Evolutionary conservation across 805 yeast species (phyloP).

Genomic region (Saturnispora besseyi): DNA sequence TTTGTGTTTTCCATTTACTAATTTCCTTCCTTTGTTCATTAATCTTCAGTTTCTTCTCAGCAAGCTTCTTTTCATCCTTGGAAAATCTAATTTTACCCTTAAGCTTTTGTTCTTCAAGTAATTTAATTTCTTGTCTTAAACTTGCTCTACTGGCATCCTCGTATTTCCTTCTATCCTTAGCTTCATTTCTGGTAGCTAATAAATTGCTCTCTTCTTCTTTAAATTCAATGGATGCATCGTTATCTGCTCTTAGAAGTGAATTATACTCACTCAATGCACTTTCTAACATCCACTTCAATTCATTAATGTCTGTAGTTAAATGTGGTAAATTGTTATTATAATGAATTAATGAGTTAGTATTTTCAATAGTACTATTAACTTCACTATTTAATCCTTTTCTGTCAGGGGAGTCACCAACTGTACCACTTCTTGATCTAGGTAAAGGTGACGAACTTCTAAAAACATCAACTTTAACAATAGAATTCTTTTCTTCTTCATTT

Average conservation of each 20-base stretch:
- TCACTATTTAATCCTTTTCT: slow-evolving; percentile 6
- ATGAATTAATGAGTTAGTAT: slow-evolving; percentile 2
- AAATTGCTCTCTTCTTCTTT: slow-evolving; percentile 31
- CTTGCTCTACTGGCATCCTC: slow-evolving; percentile 35
- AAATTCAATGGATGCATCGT: slow-evolving; percentile 28
- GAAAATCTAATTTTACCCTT: slow-evolving; percentile 29
- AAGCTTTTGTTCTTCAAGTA: slow-evolving; percentile 34
- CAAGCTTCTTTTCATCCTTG: slow-evolving; percentile 26
- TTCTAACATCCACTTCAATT: slow-evolving; percentile 33
- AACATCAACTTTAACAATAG: slow-evolving; percentile 22
- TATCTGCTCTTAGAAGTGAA: slow-evolving; percentile 27
- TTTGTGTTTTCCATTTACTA: slow-evolving; percentile 25
- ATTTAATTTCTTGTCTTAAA: slow-evolving; percentile 33
- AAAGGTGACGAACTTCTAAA: slow-evolving; percentile 22
- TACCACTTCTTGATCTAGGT: slow-evolving; percentile 28
- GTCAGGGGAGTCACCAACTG: slow-evolving; percentile 21
- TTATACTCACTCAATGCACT: slow-evolving; percentile 35
- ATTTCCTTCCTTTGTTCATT: slow-evolving; percentile 29
- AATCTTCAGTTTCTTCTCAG: slow-evolving; percentile 23
- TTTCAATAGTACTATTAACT: neutral
- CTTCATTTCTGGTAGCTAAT: slow-evolving; percentile 28
- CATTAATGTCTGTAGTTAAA: slow-evolving; percentile 33
- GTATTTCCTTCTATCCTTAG: slow-evolving; percentile 31
- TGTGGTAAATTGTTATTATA: slow-evolving; percentile 21
- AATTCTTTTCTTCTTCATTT: slow-evolving; percentile 26